A percentile compares a stretch with the other conserved stretches of the same genome.
Conservation (phyloP, 768 basidiomycete species). For the Royoungia palumana region DNA sequence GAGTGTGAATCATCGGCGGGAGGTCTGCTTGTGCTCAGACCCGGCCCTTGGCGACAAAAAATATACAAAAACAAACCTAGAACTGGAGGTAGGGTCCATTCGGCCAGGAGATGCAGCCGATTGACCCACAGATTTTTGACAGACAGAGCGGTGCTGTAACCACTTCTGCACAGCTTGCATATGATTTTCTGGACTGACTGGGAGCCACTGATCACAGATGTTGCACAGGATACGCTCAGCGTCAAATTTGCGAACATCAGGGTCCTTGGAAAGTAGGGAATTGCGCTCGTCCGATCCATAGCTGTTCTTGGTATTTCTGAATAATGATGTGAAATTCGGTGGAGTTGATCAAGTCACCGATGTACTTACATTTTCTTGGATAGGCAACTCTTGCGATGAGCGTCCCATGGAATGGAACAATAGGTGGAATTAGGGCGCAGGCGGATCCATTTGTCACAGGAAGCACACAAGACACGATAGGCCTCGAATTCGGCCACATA, state of each 20-base stretch:
- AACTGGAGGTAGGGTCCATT: constrained; percentile 22
- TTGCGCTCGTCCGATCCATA: constrained; percentile 62
- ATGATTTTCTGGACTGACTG: constrained; percentile 58
- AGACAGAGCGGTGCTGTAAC: constrained; percentile 58
- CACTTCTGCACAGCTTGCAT: constrained; percentile 60
- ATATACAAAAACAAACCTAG: constrained; percentile 16
- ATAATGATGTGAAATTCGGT: constrained; percentile 6
- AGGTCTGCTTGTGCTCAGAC: constrained; percentile 6
- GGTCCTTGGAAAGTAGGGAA: constrained; percentile 57
- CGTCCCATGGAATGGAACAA: constrained; percentile 87
- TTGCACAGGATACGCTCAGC: constrained; percentile 68
- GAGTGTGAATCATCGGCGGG: constrained; percentile 26
- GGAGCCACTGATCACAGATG: constrained; percentile 66
- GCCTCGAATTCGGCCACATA: constrained; percentile 81
- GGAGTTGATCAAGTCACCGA: constrained; percentile 5
- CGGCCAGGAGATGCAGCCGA: constrained; percentile 9
- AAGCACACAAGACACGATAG: constrained; percentile 74
- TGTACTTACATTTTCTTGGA: constrained; percentile 66
- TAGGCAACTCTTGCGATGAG: constrained; percentile 78
- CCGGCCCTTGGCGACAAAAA: constrained; percentile 2
- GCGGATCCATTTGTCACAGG: constrained; percentile 83
- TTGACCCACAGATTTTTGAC: constrained; percentile 37
- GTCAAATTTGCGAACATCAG: constrained; percentile 72
- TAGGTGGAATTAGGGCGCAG: constrained; percentile 84
- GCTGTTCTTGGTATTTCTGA: constrained; percentile 44